phyloP scores from a whole-genome alignment of 768 basidiomycete genomes.

The Termitomyces sp. region DNA sequence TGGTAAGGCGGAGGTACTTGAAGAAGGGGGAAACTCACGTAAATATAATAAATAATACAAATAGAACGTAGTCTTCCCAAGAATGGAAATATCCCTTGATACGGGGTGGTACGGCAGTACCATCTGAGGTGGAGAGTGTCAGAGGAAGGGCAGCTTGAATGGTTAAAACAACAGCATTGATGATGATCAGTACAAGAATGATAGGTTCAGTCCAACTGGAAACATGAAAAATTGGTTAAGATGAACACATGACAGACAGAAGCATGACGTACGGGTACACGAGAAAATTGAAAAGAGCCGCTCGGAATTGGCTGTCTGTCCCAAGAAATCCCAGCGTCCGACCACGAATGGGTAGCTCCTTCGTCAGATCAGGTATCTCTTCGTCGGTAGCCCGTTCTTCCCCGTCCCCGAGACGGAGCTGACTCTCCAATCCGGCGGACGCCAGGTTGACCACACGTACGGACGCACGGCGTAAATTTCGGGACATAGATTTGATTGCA shows the following conservation, averaged over 20 bases:
- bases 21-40: slow-evolving; percentile 50
- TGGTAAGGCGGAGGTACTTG: background rate
- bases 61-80: slow-evolving; percentile 90
- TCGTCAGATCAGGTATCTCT: slow-evolving; percentile 35
- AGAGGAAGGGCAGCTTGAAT: slow-evolving; percentile 68
- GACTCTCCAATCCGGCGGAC: slow-evolving; percentile 52
- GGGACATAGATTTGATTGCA: slow-evolving; percentile 51
- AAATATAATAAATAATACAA: slow-evolving; percentile 78
- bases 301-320: slow-evolving; percentile 57
- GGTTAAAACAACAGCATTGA: slow-evolving; percentile 77
- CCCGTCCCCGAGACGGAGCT: slow-evolving; percentile 47
- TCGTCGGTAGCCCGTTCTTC: slow-evolving; percentile 27
- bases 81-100: slow-evolving; percentile 71
- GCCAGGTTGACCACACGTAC: slow-evolving; percentile 80
- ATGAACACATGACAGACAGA: slow-evolving; percentile 1
- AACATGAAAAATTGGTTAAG: background rate
- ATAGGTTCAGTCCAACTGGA: slow-evolving; percentile 79
- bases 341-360: slow-evolving; percentile 58
- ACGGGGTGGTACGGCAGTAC: slow-evolving; percentile 31
- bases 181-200: slow-evolving; percentile 77
- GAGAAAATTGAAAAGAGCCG: slow-evolving; percentile 61
- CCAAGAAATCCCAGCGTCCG: slow-evolving; percentile 75
- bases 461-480: slow-evolving; percentile 56
- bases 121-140: slow-evolving; percentile 42
- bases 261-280: slow-evolving; percentile 55